Conservation (phyloP, 257 asterid genomes). For the Solanum chmielewskii region DNA sequence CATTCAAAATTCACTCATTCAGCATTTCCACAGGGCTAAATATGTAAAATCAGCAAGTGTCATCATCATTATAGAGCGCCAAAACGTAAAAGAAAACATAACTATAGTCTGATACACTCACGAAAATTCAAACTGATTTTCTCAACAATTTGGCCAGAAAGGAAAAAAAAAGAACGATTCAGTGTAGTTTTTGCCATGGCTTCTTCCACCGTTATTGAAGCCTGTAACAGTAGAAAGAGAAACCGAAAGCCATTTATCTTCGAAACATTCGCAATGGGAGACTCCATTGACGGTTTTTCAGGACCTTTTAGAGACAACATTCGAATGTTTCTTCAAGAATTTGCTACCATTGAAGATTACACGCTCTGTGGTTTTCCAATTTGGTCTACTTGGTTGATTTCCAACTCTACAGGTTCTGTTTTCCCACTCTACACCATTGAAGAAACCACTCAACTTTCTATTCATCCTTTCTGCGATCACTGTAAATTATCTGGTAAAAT, state of each 20-base stretch:
- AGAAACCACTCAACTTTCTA: constrained; percentile 45
- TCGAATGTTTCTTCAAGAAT: constrained; percentile 36
- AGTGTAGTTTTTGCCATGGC: constrained; percentile 24
- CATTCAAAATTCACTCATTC: not conserved
- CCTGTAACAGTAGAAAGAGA: constrained; percentile 17
- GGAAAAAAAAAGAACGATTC: not conserved
- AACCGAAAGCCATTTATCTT: constrained; percentile 28
- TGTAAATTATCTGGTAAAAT: constrained; percentile 54
- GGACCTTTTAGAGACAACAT: constrained; percentile 54
- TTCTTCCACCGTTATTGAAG: constrained; percentile 26
- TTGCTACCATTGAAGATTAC: constrained; percentile 33
- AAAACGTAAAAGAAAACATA: constrained; percentile 2
- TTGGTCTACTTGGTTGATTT: constrained; percentile 40
- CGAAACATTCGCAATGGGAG: constrained; percentile 18
- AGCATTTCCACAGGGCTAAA: constrained; percentile 21
- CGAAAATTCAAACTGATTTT: constrained; percentile 7
- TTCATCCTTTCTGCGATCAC: constrained; percentile 45
- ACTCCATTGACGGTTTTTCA: constrained; percentile 9
- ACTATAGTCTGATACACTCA: not conserved
- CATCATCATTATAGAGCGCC: constrained; percentile 31
- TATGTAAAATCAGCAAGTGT: not conserved
- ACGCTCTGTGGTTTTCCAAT: constrained; percentile 34
- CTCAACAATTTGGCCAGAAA: not conserved
- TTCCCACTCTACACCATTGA: constrained; percentile 52
- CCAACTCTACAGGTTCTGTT: constrained; percentile 21